Percentiles rank a stretch among this genome's conserved stretches.
Evolutionary conservation across 2,329 filamentous ascomycete species (phyloP).

Genomic region (Pestalotiopsis sp.): DNA sequence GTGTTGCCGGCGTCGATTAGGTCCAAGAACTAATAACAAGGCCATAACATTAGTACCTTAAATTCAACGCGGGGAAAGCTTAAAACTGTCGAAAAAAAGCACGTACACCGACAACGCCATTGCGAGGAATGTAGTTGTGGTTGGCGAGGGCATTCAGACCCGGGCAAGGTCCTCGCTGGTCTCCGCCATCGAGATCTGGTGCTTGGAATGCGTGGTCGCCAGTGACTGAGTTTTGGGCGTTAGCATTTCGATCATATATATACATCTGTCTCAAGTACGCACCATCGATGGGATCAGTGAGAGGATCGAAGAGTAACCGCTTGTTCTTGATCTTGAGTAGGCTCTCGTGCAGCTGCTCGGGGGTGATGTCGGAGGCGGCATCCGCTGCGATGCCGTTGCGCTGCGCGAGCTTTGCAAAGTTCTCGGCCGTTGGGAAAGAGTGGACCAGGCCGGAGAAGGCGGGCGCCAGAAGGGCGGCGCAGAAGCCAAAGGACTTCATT

Average conservation of each 20-base stretch:
- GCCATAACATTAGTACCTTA: neutral
- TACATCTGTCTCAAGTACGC: neutral
- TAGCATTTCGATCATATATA: neutral
- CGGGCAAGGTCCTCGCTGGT: slow-evolving; percentile 30
- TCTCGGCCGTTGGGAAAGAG: slow-evolving; percentile 22
- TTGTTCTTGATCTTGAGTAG: slow-evolving; percentile 20
- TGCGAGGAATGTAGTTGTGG: slow-evolving; percentile 29
- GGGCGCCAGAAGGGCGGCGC: slow-evolving; percentile 6
- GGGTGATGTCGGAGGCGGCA: slow-evolving; percentile 9
- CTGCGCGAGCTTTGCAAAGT: slow-evolving; percentile 19
- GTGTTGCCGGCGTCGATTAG: slow-evolving; percentile 36
- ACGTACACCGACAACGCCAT: slow-evolving; percentile 26
- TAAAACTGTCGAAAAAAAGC: neutral
- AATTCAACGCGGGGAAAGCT: too few species aligned
- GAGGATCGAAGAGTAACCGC: slow-evolving; percentile 19
- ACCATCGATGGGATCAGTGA: slow-evolving; percentile 20
- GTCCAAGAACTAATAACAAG: slow-evolving; percentile 21
- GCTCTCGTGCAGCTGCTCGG: slow-evolving; percentile 15
- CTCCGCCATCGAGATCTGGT: slow-evolving; percentile 22
- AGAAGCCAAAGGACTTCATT: neutral
- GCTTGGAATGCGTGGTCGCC: slow-evolving; percentile 20
- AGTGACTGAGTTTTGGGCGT: slow-evolving; percentile 9
- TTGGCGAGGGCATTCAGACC: slow-evolving; percentile 32
- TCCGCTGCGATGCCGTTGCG: slow-evolving; percentile 6
- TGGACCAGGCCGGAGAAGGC: slow-evolving; percentile 12